Base-by-base conservation (phyloP, 2,329 filamentous ascomycete species). In the Mollisia scopiformis region DNA sequence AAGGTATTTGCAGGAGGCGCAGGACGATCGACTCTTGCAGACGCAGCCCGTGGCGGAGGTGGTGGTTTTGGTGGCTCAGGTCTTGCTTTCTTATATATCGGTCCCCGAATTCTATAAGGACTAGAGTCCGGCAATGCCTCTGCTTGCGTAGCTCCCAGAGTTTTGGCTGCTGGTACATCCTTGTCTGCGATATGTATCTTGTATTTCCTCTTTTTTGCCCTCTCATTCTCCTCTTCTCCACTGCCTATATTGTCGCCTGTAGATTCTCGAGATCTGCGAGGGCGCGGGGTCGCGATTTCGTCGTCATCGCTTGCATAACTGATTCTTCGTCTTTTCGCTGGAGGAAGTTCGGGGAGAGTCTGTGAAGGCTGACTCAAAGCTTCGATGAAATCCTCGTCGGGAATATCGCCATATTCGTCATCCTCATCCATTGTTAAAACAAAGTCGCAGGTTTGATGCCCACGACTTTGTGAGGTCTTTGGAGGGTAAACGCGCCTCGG, bases 341-440 rank as follows among this genome's bases (percentile, higher is more conserved):
- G 70, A 11, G 63, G 73, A 63, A 75, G 68, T 61, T 52, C 69
- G 65, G 59, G 74, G 64, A 68, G 56, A 10, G 47, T 59, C 64
- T 69, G 65, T 2, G 68, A 69, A 8, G 68, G 54, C 64, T 87
- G 82, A 37, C 83, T 86, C 23, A 87, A 79, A 27, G 43, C 43
- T 35, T 82, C 77, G 47, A 90, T 79, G 61, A 91, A 76, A 66
- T 89, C 88, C 68, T 88, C 88, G 62, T 91, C 88, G 55, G 84
- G 82, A 55, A 89, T 81, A 64, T 86, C 86, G 61, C 86, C 86
- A 69, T 86, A 89, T 49, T 88, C 85, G 66, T 89, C n/a, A n/a
- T n/a, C 85, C 62, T 77, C 80, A 62, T 84, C 69, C 49, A 47
- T 47, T n/a, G 8, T 47, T 27, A 23, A 28, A n/a, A 16, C 23